Evolutionary conservation across 768 basidiomycete genomes (phyloP).

Genomic region (Pholiota molesta): DNA sequence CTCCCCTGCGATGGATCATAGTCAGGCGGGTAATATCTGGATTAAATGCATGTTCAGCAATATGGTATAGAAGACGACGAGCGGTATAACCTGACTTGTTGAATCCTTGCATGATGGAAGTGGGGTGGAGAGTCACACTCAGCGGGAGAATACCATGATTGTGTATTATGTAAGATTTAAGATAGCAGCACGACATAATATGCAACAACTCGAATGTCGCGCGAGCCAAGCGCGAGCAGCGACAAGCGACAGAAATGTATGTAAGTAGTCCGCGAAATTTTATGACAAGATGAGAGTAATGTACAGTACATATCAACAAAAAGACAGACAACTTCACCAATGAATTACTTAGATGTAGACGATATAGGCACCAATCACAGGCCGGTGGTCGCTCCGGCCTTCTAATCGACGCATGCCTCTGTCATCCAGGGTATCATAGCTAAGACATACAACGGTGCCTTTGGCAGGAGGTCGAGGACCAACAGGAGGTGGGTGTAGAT

Average conservation of each 20-base stretch:
- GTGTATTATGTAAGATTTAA: background rate
- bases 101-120: constrained; percentile 45
- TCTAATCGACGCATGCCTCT: constrained; percentile 73
- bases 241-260: constrained; percentile 6
- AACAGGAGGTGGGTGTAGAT: constrained; percentile 11
- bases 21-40: constrained; percentile 53
- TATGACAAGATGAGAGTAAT: background rate
- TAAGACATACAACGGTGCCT: constrained; percentile 75
- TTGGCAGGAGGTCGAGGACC: constrained; percentile 37
- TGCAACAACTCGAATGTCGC: background rate
- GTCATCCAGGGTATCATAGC: constrained; percentile 77
- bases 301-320: constrained; percentile 2
- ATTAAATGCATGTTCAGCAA: constrained; percentile 4
- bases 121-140: background rate
- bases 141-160: background rate
- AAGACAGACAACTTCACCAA: background rate
- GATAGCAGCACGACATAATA: background rate
- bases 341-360: constrained; percentile 53
- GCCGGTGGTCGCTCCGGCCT: constrained; percentile 83
- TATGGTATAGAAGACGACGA: background rate
- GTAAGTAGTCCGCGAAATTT: background rate
- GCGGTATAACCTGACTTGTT: constrained; percentile 38
- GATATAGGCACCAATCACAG: constrained; percentile 80
- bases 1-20: constrained; percentile 63
- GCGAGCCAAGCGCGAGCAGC: background rate